Base-by-base conservation (phyloP, 371 early-diverging fungal genomes). In the Mucor sp. region DNA sequence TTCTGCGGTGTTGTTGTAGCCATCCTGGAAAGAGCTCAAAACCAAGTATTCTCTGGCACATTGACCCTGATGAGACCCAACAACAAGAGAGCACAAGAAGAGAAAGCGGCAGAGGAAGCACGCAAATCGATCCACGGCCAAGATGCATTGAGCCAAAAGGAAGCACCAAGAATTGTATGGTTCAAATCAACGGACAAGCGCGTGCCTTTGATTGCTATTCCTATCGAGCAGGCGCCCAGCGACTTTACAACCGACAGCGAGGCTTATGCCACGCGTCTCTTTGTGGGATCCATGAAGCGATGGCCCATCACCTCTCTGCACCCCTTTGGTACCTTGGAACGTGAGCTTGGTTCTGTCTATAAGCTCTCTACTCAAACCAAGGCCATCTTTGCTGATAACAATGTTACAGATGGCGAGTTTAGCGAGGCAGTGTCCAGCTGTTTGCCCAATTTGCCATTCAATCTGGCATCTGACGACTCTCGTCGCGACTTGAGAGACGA, bases 151-250 rank as follows among this genome's bases (percentile, higher is more conserved):
- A 39, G 35, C 1, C 64, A 72, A 17, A 79, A 79, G 35, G 80
- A 76, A 12, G 68, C 70, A 6, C 85, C 87, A 4, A 69, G 86
- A 37, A 88, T 90, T 48, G 87, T 91, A 9, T 95, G 94, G 94
- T 95, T 95, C 84, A 89, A 88, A 76, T 94, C 96, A 8, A 89
- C 88, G 5, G 94, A 94, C 78, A 87, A 88, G 60, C 90, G 94
- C 15, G 86, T 92, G 2, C 96, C 95, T 6, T 77, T 90, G 62
- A 88, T 96, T 69, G 85, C 89, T 21, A 89, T 96, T 56, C 90
- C 92, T 2, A 82, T 85, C 41, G 89, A 89, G 62, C 82, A 92
- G 60, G 92, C 87, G 0, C 90, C 92, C 5, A 66, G 60, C 0
- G 89, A 92, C 59, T 90, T 91, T 69, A 82, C 92, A 3, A 83